phyloP scores from a whole-genome alignment of 2,329 filamentous ascomycete species.

The Phaeosphaeria sp. region DNA sequence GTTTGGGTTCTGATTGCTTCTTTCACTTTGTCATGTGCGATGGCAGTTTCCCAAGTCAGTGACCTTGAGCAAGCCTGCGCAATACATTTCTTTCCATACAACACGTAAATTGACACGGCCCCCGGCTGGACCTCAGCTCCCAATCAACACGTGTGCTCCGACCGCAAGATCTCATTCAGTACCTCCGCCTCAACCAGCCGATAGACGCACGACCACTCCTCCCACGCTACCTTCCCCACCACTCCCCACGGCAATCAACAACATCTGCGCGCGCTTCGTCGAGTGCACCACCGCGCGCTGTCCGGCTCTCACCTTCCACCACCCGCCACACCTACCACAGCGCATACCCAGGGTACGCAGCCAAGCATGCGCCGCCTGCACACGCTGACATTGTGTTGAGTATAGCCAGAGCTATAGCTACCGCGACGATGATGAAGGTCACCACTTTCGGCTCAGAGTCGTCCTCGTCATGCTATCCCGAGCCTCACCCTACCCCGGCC shows the following conservation, averaged over 20 bases:
- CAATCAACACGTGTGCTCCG: no score
- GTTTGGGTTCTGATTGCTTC: neutral
- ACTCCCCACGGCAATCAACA: slow-evolving; percentile 6
- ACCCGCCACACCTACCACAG: neutral
- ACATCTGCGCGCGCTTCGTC: neutral
- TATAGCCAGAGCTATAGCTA: slow-evolving; percentile 5
- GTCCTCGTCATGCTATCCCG: slow-evolving; percentile 20
- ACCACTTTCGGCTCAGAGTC: slow-evolving; percentile 30
- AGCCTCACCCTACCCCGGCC: slow-evolving; percentile 36
- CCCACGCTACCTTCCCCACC: slow-evolving; percentile 6
- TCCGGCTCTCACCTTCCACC: neutral
- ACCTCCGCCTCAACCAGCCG: no score
- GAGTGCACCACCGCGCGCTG: neutral
- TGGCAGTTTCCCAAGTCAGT: slow-evolving; percentile 7
- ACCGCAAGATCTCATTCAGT: no score
- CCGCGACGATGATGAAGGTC: slow-evolving; percentile 17
- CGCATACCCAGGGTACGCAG: neutral
- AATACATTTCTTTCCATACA: no score
- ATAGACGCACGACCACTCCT: slow-evolving; percentile 18
- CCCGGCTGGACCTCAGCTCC: no score
- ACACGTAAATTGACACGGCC: no score
- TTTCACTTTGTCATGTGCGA: neutral
- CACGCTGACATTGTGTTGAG: neutral
- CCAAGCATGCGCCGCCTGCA: neutral
- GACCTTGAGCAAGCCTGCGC: slow-evolving; percentile 12